Base-by-base conservation (phyloP, 2,329 filamentous ascomycete species). In the Aotearoamyces nothofagi region DNA sequence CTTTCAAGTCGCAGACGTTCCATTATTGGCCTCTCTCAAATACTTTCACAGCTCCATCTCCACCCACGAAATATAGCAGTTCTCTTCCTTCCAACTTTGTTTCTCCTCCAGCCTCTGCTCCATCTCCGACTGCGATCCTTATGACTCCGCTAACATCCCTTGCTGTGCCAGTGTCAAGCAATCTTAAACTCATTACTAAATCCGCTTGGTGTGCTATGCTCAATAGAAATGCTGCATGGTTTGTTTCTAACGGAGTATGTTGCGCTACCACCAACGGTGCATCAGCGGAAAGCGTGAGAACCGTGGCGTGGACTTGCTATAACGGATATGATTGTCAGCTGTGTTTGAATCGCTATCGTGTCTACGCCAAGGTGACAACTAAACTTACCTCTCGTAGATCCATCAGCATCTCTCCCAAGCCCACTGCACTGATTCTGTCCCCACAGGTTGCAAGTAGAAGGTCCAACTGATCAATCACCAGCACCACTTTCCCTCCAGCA, bases 111-210 rank as follows among this genome's bases (percentile, higher is more conserved):
- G 38, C 33, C 29, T 36, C 43, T 15, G 34, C 35, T 23, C 40
- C 45, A 14, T 45, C 56, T 3, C 74, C 74, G 24, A 63, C 61
- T 11, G 78, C 86, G 27, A 90, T 62, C 39, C 84, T 67, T 37
- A 94, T 46, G 24, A 93, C 83, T 3, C 87, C 87, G 54, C 81
- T 92, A 17, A 96, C 81, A 53, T 94, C 87, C 48, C 68, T 76
- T 37, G 87, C 86, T n/a, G 75, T 74, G 1, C 87, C 87, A 0
- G 84, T 92, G 46, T 92, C 84, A 35, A 96, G 53, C 45, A 76
- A 64, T 29, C 86, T 63, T 33, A 90, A 56, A 36, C 79, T 70
- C 42, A 92, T 54, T 3, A 87, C 64, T 37, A 67, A 60, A n/a
- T 68, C 56, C 6, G 84, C 81, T 42, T 71, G 65, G 49, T 94